A percentile compares a stretch with the other conserved stretches of the same genome.
phyloP scores from a whole-genome alignment of 2,329 filamentous ascomycete species.

The Corinectria fuckeliana region DNA sequence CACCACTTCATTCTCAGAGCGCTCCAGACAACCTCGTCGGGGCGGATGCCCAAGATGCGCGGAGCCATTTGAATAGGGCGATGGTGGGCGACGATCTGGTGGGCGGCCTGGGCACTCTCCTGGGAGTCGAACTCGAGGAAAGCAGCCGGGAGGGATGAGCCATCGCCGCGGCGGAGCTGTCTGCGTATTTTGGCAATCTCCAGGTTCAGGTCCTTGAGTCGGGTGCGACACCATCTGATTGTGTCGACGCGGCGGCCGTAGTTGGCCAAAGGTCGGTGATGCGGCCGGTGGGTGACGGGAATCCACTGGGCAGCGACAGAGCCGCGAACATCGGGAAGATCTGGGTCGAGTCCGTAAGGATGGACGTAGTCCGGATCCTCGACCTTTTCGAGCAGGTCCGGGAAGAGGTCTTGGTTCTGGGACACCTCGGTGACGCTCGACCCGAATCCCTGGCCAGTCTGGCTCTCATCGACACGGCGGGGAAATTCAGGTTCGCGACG shows the following conservation, averaged over 20 bases:
- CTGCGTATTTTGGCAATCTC: slow-evolving; percentile 70
- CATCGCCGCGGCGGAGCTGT: slow-evolving; percentile 74
- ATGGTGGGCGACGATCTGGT: slow-evolving; percentile 86
- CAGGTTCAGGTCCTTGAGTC: slow-evolving; percentile 48
- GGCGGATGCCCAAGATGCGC: slow-evolving; percentile 82
- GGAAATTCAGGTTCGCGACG: slow-evolving; percentile 1
- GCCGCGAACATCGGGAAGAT: slow-evolving; percentile 50
- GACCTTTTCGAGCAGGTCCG: slow-evolving; percentile 28
- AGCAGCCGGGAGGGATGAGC: slow-evolving; percentile 73
- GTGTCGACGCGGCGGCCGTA: slow-evolving; percentile 92
- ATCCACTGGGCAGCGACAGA: slow-evolving; percentile 77
- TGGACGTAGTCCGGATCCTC: slow-evolving; percentile 46
- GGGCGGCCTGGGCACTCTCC: slow-evolving; percentile 83
- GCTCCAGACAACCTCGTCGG: slow-evolving; percentile 85
- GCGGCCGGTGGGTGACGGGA: slow-evolving; percentile 74
- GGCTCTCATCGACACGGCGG: slow-evolving; percentile 10
- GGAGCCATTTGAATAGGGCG: slow-evolving; percentile 86
- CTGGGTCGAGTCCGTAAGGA: slow-evolving; percentile 44
- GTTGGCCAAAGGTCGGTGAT: slow-evolving; percentile 70
- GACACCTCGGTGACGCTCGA: slow-evolving; percentile 22
- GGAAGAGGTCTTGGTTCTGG: background rate
- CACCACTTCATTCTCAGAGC: slow-evolving; percentile 86
- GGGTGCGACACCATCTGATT: slow-evolving; percentile 82
- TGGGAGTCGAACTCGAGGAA: slow-evolving; percentile 91
- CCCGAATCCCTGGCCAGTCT: slow-evolving; percentile 18